Base-by-base conservation (phyloP, 2,329 filamentous ascomycete species). In the Scortechinia acanthostroma region DNA sequence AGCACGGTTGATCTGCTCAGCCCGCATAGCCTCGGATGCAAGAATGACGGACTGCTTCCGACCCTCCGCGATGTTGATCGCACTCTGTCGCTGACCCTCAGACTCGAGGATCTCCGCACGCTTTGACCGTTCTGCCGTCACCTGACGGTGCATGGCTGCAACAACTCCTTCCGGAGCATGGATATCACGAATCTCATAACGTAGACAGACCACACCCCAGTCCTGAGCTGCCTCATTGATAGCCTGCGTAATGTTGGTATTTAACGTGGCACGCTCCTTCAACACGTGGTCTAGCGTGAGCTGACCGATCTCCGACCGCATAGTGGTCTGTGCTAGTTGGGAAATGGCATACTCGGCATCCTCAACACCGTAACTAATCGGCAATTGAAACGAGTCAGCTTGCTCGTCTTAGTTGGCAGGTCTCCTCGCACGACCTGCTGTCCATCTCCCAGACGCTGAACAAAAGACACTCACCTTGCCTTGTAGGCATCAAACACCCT, bases 261-360 rank as follows among this genome's bases (percentile, higher is more conserved):
- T 98, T 53, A 98, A 83, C 17, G 90, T 88, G 2, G 91, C 89
- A 51, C 93, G 89, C 74, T 98, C 93, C 64, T 97, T 97, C 47
- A 98, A 78, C 40, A 98, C 93, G 67, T 98, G 91, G 66, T 98
- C 93, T 55, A 98, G 86, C 1, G 89, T 88, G 48, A 98, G 76
- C 65, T 97, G 93, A 52, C 93, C 93, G 57, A 98, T 98, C 66
- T 98, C 93, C 58, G 87, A 94, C 57, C 93, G 89, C 93, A 98
- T 98, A 0, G 93, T 97, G 10, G 93, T 98, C 69, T 98, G 93
- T 15, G 93, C 93, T 42, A 98, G 83, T 62, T 98, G 93, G 5
- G 88, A 93, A 62, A 98, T 97, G 64, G 93, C 93, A 65, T 98
- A 98, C 64, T 98, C 93, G 50, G 93, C 91, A 61, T 98, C 93